These are phyloP conservation scores for Cyberlindnera galapagoensis DNA, from an alignment of 805 yeast genomes.

Conservation along the genomic window DNA sequence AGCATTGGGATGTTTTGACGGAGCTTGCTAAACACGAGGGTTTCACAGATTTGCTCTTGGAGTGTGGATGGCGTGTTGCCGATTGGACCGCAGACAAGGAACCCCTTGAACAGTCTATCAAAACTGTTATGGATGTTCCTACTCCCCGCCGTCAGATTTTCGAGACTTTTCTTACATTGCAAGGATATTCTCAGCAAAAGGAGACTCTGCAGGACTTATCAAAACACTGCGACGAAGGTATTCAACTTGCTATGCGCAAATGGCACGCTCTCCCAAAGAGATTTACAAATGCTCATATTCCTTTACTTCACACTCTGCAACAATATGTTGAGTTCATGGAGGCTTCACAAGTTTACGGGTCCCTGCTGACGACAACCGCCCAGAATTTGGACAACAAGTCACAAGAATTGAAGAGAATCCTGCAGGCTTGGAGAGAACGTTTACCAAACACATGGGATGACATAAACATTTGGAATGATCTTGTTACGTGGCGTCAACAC, in stretches of 20 bases:
- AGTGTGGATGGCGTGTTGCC: conserved; percentile 99
- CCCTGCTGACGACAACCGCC: conserved; percentile 82
- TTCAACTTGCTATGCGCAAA: conserved; percentile 82
- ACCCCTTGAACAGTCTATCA: conserved; percentile 88
- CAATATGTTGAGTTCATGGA: conserved; percentile 97
- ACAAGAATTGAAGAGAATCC: conserved; percentile 87
- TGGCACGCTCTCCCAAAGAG: conserved; percentile 86
- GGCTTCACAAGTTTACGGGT: conserved; percentile 89
- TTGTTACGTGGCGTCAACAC: conserved; percentile 98
- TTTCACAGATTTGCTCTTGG: conserved; percentile 88
- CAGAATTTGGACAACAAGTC: conserved; percentile 88
- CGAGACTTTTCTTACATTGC: conserved; percentile 88
- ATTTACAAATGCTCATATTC: conserved; percentile 77
- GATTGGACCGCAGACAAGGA: conserved; percentile 97
- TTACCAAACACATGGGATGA: conserved; percentile 97
- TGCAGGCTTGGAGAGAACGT: conserved; percentile 98
- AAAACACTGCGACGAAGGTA: conserved; percentile 89
- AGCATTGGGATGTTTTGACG: conserved; percentile 96
- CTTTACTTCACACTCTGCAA: conserved; percentile 89
- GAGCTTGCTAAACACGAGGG: conserved; percentile 98
- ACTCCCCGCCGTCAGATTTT: conserved; percentile 95
- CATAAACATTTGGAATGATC: conserved; percentile 94
- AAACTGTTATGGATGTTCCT: conserved; percentile 97
- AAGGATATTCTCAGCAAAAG: conserved; percentile 87
- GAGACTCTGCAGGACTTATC: conserved; percentile 82